Base-by-base conservation (phyloP, 2,329 filamentous ascomycete species). In the Shiraia bambusicola region DNA sequence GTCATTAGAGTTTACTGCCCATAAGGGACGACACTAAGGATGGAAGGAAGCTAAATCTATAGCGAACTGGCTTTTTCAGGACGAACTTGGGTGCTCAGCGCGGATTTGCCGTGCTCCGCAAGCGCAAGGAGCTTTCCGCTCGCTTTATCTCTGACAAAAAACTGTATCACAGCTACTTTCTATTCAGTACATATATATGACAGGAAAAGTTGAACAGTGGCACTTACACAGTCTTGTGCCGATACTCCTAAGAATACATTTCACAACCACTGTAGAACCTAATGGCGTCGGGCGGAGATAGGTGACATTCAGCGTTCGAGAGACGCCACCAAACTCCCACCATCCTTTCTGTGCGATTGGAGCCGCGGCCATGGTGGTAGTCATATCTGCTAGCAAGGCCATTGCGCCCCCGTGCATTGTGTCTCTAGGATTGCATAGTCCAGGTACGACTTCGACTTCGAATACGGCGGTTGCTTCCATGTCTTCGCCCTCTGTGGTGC, bases 371-470 rank as follows among this genome's bases (percentile, higher is more conserved):
- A 34, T 34, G 9, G 31, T 34, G 14, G 31, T 34, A 25, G 16
- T 22, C 31, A 34, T 34, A 19, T 34, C 31, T 19, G 31, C 31
- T 25, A 34, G 31, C n/a, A 34, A 19, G 15, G 31, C 31, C 15
- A 34, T 25, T n/a, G 31, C 31, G 22, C 31, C 31, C 3, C 31
- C 31, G 22, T 34, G 31, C 31, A 34, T 34, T n/a, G 2, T 34
- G 15, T 34, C n/a, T 15, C 12, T 25, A 10, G 16, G 15, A 22
- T 25, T 34, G 22, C 31, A 34, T n/a, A 34, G 22, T 13, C 9
- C 15, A 7, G 31, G 31, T 19, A 34, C 10, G 3, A 34, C 31
- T 19, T 34, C 31, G 31, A 34, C 11, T 13, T 34, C 31, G 31
- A 34, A 34, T 13, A n/a, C 13, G 3, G 22, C 31, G 17, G 17